Percentiles rank a stretch among this genome's conserved stretches.
phyloP scores from a whole-genome alignment of 306 rosid species.

The Quercus ilex region DNA sequence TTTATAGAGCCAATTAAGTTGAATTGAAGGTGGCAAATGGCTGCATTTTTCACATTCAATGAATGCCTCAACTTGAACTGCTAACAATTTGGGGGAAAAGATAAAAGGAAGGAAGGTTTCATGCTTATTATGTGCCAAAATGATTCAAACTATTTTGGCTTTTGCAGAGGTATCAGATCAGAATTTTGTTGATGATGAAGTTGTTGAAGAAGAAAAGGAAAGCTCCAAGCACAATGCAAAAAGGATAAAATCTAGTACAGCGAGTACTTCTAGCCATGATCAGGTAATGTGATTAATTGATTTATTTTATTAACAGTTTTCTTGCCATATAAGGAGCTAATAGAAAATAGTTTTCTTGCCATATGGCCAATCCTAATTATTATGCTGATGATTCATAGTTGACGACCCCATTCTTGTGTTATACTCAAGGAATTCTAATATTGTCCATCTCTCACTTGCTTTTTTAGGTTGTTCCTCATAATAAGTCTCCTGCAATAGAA shows the following conservation, averaged over 20 bases:
- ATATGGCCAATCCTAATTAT: no score
- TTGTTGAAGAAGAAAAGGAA: constrained; percentile 20
- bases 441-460: not conserved
- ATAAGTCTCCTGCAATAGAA: constrained; percentile 22
- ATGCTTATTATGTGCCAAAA: not conserved
- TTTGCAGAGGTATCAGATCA: constrained; percentile 72
- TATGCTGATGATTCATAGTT: no score
- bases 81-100: not conserved
- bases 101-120: no score
- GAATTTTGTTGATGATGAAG: constrained; percentile 68
- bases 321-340: no score
- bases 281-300: constrained; percentile 32
- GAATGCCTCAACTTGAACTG: not conserved
- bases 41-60: not conserved
- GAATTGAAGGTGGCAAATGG: no score
- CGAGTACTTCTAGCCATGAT: constrained; percentile 28
- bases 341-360: no score
- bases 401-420: not conserved
- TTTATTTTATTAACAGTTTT: not conserved
- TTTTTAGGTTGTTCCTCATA: constrained; percentile 42
- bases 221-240: constrained; percentile 18
- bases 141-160: not conserved
- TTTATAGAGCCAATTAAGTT: no score
- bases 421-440: not conserved
- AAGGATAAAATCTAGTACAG: constrained; percentile 25